Percentiles rank a stretch among this genome's conserved stretches.
Evolutionary conservation across 495 filamentous ascomycete species (phyloP).

Genomic region (Lasiosphaeria ovina): DNA sequence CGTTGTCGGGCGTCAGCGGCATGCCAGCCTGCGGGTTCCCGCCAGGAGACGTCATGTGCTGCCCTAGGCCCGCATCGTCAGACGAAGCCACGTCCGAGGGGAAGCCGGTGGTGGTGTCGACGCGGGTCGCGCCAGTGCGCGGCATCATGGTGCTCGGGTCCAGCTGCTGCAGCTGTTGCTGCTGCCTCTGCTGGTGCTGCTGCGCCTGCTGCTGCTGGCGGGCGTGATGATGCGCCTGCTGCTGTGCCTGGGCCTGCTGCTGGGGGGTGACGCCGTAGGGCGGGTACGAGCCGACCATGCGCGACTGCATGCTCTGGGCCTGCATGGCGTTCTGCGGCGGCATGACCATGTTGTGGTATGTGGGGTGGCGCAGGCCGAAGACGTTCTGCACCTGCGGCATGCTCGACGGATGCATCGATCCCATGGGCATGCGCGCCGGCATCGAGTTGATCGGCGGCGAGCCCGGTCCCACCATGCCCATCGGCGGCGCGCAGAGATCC

Average conservation of each 20-base stretch:
- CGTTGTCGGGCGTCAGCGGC: background rate
- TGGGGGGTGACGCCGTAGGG: background rate
- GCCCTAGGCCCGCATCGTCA: background rate
- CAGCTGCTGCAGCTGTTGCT: background rate
- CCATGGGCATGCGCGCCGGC: constrained; percentile 2
- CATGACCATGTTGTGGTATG: background rate
- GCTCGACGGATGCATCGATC: constrained; percentile 7
- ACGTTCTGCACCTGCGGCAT: constrained; percentile 12
- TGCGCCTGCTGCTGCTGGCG: background rate
- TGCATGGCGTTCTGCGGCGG: background rate
- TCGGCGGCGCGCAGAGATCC: background rate
- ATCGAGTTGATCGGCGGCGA: constrained; percentile 1
- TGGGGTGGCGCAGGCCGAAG: constrained; percentile 5
- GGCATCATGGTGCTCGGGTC: background rate
- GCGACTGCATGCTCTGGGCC: background rate
- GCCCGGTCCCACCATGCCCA: background rate
- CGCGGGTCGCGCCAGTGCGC: background rate
- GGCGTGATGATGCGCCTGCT: background rate
- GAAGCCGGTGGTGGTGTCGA: background rate
- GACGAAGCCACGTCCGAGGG: background rate
- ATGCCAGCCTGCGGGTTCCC: background rate
- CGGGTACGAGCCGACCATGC: background rate
- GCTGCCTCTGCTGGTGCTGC: background rate
- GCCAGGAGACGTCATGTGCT: background rate
- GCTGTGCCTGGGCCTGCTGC: background rate